phyloP scores from a whole-genome alignment of 495 filamentous ascomycete genomes.

The Delitschia confertaspora region DNA sequence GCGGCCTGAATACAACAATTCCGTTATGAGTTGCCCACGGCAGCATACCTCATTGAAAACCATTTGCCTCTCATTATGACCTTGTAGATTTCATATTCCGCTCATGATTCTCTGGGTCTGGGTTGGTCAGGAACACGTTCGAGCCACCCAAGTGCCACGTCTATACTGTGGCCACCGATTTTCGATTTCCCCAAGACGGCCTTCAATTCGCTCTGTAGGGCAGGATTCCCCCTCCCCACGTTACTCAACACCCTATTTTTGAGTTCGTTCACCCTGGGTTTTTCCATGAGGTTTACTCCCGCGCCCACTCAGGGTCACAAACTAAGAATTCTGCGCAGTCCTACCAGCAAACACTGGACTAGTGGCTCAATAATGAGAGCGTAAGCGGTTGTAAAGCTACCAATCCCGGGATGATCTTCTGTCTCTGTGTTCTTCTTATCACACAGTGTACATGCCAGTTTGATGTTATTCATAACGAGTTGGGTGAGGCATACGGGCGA shows the following conservation, averaged over 20 bases:
- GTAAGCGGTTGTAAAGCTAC: slow-evolving; percentile 3
- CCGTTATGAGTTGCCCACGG: background rate
- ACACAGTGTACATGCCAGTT: too few relatives aligned
- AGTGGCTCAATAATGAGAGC: slow-evolving; percentile 5
- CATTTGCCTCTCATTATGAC: slow-evolving; percentile 1
- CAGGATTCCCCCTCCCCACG: slow-evolving; percentile 4
- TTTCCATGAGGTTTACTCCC: slow-evolving; percentile 6
- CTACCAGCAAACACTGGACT: slow-evolving; percentile 1
- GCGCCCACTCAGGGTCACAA: slow-evolving; percentile 3
- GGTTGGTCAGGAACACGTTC: slow-evolving; percentile 8
- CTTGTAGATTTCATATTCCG: slow-evolving; percentile 3
- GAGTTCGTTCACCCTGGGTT: background rate
- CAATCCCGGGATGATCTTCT: slow-evolving; percentile 4
- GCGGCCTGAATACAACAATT: background rate
- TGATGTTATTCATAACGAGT: too few relatives aligned
- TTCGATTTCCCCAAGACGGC: slow-evolving; percentile 2
- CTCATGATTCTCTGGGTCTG: slow-evolving; percentile 7
- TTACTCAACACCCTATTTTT: slow-evolving; percentile 5
- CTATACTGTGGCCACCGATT: slow-evolving; percentile 2
- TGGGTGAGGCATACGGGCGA: too few relatives aligned
- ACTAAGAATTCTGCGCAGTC: slow-evolving; percentile 1
- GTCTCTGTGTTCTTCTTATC: slow-evolving; percentile 2
- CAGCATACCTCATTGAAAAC: slow-evolving; percentile 3
- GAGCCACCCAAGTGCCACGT: background rate
- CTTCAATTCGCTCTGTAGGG: slow-evolving; percentile 4